Evolutionary conservation across 208 protist species (phyloP).

Genomic region (Acanthamoeba rhysodes): DNA sequence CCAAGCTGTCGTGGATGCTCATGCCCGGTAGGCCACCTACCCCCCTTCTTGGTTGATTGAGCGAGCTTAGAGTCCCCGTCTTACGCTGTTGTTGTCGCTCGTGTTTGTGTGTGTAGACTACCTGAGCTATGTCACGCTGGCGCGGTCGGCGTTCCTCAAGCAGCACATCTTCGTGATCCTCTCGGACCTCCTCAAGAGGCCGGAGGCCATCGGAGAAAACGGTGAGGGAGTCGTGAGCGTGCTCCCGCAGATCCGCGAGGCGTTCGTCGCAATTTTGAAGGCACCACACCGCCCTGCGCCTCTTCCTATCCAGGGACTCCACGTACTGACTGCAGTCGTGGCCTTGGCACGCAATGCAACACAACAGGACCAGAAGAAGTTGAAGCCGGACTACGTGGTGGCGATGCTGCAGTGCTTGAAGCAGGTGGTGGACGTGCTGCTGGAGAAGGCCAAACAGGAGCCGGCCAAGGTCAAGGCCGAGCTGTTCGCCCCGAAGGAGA

Average conservation of each 20-base stretch:
- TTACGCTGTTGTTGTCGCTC: neutral
- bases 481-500: conserved; percentile 40
- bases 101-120: neutral
- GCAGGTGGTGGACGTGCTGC: conserved; percentile 47
- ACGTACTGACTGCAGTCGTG: no score
- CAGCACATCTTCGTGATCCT: conserved; percentile 62
- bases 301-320: neutral
- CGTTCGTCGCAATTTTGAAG: conserved; percentile 41
- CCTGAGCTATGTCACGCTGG: conserved; percentile 28
- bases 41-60: neutral
- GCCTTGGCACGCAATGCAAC: neutral
- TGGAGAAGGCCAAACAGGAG: conserved; percentile 8
- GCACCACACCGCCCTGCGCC: neutral
- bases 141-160: conserved; percentile 45
- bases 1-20: conserved; percentile 60
- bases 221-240: conserved; percentile 20
- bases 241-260: conserved; percentile 37
- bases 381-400: conserved; percentile 61
- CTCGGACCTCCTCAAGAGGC: conserved; percentile 47
- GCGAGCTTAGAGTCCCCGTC: neutral
- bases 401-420: conserved; percentile 64
- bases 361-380: conserved; percentile 13
- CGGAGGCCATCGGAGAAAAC: conserved; percentile 62
- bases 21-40: conserved; percentile 7
- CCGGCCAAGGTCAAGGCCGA: neutral